These are phyloP conservation scores for Heliamphora exappendiculata DNA, from an alignment of 148 eudicot species.

Conservation along the genomic window DNA sequence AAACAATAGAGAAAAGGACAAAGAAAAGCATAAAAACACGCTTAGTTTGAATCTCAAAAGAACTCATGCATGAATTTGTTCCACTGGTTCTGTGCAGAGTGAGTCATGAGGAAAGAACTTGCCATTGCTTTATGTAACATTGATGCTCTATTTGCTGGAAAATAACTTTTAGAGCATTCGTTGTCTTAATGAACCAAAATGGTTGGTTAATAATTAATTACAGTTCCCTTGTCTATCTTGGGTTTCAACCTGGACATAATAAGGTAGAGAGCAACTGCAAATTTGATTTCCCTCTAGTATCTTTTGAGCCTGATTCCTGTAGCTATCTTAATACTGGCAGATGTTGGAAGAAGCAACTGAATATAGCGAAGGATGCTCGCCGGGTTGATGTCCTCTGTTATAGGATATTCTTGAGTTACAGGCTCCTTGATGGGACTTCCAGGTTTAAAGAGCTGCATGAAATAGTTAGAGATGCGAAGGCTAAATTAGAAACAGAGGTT, in stretches of 20 bases:
- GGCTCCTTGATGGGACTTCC: constrained; percentile 71
- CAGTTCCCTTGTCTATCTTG: background rate
- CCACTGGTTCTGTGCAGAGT: background rate
- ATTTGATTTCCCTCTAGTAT: constrained; percentile 1
- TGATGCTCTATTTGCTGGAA: background rate
- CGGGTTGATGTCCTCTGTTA: constrained; percentile 77
- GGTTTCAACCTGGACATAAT: background rate
- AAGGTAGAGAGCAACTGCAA: background rate
- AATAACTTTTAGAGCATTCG: background rate
- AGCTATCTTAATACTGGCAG: constrained; percentile 29
- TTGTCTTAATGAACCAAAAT: background rate
- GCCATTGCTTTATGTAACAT: background rate
- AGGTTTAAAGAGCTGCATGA: constrained; percentile 72
- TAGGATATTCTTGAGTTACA: constrained; percentile 68
- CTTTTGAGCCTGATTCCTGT: constrained; percentile 5
- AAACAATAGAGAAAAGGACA: background rate
- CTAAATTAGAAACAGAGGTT: constrained; percentile 69
- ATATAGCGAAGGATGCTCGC: constrained; percentile 74
- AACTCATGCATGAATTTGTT: background rate
- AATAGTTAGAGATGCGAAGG: constrained; percentile 59
- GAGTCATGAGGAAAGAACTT: background rate
- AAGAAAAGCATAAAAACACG: background rate
- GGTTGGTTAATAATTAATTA: background rate
- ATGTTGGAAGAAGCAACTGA: constrained; percentile 87
- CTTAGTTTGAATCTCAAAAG: background rate